These are phyloP conservation scores for Clitopilus passeckerianus DNA, from an alignment of 768 basidiomycete species.

Conservation along the genomic window DNA sequence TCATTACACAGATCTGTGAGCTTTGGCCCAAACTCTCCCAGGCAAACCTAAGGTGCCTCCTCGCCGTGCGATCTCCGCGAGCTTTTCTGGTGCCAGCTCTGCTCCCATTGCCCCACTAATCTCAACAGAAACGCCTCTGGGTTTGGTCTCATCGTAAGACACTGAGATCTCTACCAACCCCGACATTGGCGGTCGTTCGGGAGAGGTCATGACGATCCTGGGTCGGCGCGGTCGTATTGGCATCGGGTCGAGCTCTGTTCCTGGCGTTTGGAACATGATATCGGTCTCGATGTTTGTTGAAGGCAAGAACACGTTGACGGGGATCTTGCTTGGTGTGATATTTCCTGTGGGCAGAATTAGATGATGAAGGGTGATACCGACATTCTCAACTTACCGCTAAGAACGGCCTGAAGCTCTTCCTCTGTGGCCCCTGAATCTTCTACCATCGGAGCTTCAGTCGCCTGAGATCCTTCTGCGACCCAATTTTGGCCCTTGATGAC, in stretches of 20 bases:
- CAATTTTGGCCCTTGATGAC: constrained; percentile 57
- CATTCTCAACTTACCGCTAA: constrained; percentile 43
- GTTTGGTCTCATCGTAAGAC: constrained; percentile 49
- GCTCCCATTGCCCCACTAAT: constrained; percentile 54
- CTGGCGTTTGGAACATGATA: constrained; percentile 37
- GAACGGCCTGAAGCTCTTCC: constrained; percentile 58
- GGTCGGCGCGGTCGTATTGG: constrained; percentile 36
- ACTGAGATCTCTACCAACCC: constrained; percentile 65
- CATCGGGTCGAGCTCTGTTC: constrained; percentile 30
- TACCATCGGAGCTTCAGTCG: constrained; percentile 17
- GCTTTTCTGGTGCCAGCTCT: constrained; percentile 44
- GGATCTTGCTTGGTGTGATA: constrained; percentile 54
- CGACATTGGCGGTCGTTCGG: constrained; percentile 58
- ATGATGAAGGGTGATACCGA: not conserved
- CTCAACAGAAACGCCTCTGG: constrained; percentile 53
- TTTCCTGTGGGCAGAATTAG: constrained; percentile 36
- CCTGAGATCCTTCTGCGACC: constrained; percentile 45
- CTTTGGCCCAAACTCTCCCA: constrained; percentile 59
- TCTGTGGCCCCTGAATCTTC: constrained; percentile 37
- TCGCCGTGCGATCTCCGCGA: constrained; percentile 70
- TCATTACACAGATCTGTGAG: constrained; percentile 14
- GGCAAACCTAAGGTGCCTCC: constrained; percentile 68
- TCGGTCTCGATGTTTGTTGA: constrained; percentile 28
- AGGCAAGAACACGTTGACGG: constrained; percentile 67
- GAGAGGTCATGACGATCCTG: constrained; percentile 61